Evolutionary conservation across 164 flowering plant species (phyloP).

Genomic region (Liriodendron chinense): DNA sequence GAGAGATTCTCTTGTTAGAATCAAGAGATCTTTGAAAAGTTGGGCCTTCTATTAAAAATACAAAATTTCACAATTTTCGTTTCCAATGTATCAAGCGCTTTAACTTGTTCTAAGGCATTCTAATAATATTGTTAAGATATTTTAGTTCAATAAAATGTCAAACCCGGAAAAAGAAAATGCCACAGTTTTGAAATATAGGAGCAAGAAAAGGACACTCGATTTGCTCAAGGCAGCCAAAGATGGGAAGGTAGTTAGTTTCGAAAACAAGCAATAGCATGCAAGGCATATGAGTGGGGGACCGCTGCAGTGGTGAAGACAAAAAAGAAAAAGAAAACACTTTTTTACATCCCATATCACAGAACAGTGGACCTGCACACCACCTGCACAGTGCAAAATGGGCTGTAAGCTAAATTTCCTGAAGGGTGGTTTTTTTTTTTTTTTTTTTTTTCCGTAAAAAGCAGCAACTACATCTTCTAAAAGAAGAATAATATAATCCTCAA

Average conservation of each 20-base stretch:
- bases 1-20: background rate
- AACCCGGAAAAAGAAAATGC: background rate
- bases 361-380: constrained; percentile 66
- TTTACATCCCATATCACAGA: constrained; percentile 40
- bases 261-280: constrained; percentile 1
- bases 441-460: background rate
- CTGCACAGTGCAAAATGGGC: constrained; percentile 72
- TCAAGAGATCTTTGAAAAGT: too few relatives aligned
- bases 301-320: background rate
- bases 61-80: too few relatives aligned
- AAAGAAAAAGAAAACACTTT: background rate
- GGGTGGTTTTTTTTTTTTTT: constrained; percentile 4
- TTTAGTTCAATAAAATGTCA: too few relatives aligned
- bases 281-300: background rate
- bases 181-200: background rate
- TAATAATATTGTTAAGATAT: too few relatives aligned
- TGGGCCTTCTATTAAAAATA: too few relatives aligned
- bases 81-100: too few relatives aligned
- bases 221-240: background rate
- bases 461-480: background rate
- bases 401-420: constrained; percentile 38
- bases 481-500: background rate
- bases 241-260: background rate
- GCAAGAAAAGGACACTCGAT: background rate
- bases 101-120: too few relatives aligned